These are phyloP conservation scores for Parsonsia alboflavescens DNA, from an alignment of 257 asterid genomes.

Conservation along the genomic window DNA sequence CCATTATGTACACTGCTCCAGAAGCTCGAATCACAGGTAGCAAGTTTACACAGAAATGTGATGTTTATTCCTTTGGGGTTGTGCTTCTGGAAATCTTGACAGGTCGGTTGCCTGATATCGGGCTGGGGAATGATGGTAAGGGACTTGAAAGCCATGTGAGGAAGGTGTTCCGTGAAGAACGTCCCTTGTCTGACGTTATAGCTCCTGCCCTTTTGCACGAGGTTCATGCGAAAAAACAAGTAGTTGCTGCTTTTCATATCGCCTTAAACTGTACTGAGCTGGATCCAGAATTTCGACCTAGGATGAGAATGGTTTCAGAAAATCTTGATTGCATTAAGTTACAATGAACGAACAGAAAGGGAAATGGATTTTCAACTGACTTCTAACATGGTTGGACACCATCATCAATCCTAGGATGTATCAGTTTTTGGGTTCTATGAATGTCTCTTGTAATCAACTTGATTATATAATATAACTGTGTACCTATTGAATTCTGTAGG, in stretches of 20 bases:
- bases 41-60: conserved; percentile 66
- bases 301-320: conserved; percentile 80
- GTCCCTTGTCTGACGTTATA: conserved; percentile 71
- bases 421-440: background rate
- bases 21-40: conserved; percentile 45
- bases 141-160: conserved; percentile 69
- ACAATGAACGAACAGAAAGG: conserved; percentile 28
- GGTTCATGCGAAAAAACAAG: conserved; percentile 88
- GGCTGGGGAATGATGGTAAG: conserved; percentile 36
- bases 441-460: background rate
- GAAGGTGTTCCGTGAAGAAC: conserved; percentile 66
- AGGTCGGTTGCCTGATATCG: conserved; percentile 49
- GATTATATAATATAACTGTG: background rate
- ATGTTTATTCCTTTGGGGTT: conserved; percentile 76
- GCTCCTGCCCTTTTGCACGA: conserved; percentile 70
- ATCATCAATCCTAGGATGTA: background rate
- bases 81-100: conserved; percentile 77
- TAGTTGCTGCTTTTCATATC: conserved; percentile 70
- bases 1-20: conserved; percentile 47
- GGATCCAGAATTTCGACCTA: conserved; percentile 82
- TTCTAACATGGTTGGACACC: conserved; percentile 8
- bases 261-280: conserved; percentile 72
- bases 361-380: background rate
- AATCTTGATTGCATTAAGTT: conserved; percentile 59
- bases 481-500: background rate